Percentiles rank a stretch among this genome's conserved stretches.
phyloP scores from a whole-genome alignment of 257 asterid genomes.

The Osmanthus fragrans region DNA sequence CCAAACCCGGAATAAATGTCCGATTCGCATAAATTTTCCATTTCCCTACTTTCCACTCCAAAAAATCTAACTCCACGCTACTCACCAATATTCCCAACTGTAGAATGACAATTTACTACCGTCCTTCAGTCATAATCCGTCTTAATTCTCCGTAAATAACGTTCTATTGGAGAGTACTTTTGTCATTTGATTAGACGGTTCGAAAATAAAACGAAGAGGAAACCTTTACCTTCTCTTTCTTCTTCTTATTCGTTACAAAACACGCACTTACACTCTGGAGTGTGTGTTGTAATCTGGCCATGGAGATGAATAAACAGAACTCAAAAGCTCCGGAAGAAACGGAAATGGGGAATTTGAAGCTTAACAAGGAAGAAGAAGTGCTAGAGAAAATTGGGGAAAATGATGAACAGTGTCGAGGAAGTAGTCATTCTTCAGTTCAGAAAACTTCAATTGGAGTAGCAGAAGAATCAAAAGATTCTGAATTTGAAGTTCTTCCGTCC shows the following conservation, averaged over 20 bases:
- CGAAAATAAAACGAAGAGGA: conserved; percentile 7
- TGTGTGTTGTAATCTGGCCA: conserved; percentile 38
- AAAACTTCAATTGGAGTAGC: conserved; percentile 14
- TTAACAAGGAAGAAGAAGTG: conserved; percentile 20
- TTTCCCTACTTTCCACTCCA: background rate
- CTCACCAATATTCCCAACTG: background rate
- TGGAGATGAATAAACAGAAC: conserved; percentile 41
- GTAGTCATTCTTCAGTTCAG: conserved; percentile 30
- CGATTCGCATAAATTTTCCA: conserved; percentile 22
- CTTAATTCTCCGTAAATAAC: background rate
- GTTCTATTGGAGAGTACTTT: background rate
- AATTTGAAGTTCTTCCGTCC: conserved; percentile 38
- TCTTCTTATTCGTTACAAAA: conserved; percentile 31
- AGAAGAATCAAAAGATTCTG: conserved; percentile 32
- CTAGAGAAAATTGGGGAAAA: conserved; percentile 20
- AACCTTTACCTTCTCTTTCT: conserved; percentile 21
- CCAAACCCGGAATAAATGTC: conserved; percentile 38
- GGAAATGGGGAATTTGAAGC: conserved; percentile 21
- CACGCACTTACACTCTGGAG: conserved; percentile 41
- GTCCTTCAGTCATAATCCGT: background rate
- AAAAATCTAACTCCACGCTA: background rate
- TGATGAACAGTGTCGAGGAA: conserved; percentile 34
- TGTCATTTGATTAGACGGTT: conserved; percentile 28
- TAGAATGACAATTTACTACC: conserved; percentile 14
- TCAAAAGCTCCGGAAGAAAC: conserved; percentile 19